Base-by-base conservation (phyloP, 2,329 filamentous ascomycete species). In the Botrytis fragariae region DNA sequence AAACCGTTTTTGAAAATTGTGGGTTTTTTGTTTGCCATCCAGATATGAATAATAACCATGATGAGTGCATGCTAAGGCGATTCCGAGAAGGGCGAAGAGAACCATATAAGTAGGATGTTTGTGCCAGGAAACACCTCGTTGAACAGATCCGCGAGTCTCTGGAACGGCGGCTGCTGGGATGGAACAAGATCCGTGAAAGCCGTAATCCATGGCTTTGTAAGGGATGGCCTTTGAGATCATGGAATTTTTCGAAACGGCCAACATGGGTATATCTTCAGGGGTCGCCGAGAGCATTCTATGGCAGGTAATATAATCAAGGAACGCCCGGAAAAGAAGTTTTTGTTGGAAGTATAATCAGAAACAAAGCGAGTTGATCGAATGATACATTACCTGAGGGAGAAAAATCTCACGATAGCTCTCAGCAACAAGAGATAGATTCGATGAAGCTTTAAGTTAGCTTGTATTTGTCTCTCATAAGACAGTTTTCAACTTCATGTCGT, bases 301-400 rank as follows among this genome's bases (percentile, higher is more conserved):
- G 37, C 35, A n/a, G 7, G 1, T 29, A 9, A 1, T n/a, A 42
- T 62, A 20, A 20, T 62, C 60, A 18, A 62, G 18, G 14, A 42
- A 9, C 29, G 1, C 14, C 4, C 25, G 4, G 4, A n/a, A 16
- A 42, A 1, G 6, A 62, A 18, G 18, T 1, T 2, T 20, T 14
- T 39, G 14, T 10, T 39, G 2, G 22, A 42, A n/a, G 25, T 42
- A 16, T 4, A 7, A 62, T 18, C 3, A 42, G 8, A 5, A 42
- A n/a, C 22, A 10, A 9, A 42, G 37, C 3, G 16, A 6, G 6
- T 29, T 57, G 51, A 57, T 57, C 3, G 6, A 57, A 57, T 57
- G 51, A 18, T 32, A 6, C n/a, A 57, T 57, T 29, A 2, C 6
- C n/a, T 18, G 7, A 57, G 14, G 25, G n/a, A 32, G 51, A 29